Percentiles rank a stretch among this genome's conserved stretches.
phyloP scores from a whole-genome alignment of 495 filamentous ascomycete species.

The Trichodelitschia bisporula region DNA sequence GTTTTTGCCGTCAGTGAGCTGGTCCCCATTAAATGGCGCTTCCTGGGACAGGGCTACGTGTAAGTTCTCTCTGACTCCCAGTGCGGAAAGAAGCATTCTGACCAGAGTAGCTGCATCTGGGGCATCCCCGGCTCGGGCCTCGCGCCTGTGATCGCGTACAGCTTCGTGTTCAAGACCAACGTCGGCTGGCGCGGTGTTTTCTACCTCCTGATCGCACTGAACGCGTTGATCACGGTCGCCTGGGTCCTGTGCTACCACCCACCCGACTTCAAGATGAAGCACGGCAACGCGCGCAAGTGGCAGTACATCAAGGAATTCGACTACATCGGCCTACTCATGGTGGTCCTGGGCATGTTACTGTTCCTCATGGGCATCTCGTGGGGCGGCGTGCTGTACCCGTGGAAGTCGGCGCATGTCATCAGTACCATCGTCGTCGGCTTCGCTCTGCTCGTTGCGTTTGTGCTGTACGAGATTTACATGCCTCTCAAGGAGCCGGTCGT shows the following conservation, averaged over 20 bases:
- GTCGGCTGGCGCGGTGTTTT: conserved; percentile 9
- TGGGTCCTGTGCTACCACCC: conserved; percentile 14
- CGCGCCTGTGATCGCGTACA: conserved; percentile 8
- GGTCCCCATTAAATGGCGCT: conserved; percentile 6
- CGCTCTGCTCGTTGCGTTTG: conserved; percentile 15
- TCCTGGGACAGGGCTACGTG: conserved; percentile 6
- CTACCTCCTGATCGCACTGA: conserved; percentile 14
- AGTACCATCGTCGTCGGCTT: conserved; percentile 18
- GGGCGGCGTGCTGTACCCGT: conserved; percentile 19
- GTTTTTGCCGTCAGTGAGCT: conserved; percentile 9
- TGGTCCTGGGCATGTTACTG: conserved; percentile 10
- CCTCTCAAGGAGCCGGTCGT: conserved; percentile 8
- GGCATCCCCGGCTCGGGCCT: conserved; percentile 7
- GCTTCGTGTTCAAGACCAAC: conserved; percentile 9
- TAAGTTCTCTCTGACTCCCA: conserved; percentile 3
- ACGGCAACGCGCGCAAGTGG: conserved; percentile 6
- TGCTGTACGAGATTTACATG: conserved; percentile 14
- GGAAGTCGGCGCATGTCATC: conserved; percentile 18
- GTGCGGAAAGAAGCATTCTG: background rate
- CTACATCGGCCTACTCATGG: conserved; percentile 13
- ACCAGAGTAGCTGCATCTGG: conserved; percentile 5
- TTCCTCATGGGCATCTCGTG: conserved; percentile 20
- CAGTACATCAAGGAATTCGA: conserved; percentile 15
- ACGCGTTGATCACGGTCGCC: conserved; percentile 8
- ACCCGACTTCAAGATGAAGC: conserved; percentile 12